phyloP scores from a whole-genome alignment of 2,329 filamentous ascomycete species.

The Apiospora koreana region DNA sequence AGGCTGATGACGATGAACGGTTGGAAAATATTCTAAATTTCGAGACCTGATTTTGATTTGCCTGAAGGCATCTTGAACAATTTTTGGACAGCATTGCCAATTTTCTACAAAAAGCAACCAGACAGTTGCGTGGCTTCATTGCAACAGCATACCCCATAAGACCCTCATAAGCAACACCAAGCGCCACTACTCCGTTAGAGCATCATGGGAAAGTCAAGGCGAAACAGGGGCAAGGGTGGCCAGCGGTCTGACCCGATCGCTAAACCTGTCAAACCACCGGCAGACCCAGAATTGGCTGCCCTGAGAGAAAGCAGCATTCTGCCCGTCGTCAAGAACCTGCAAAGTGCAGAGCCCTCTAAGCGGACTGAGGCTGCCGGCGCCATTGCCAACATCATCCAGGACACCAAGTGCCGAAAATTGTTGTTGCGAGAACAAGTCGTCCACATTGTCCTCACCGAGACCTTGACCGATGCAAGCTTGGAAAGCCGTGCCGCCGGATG shows the following conservation, averaged over 20 bases:
- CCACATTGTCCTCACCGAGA: constrained; percentile 62
- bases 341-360: constrained; percentile 59
- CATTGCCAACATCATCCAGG: constrained; percentile 63
- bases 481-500: constrained; percentile 68
- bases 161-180: neutral
- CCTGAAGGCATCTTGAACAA: neutral
- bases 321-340: constrained; percentile 61
- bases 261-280: constrained; percentile 60
- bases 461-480: constrained; percentile 61
- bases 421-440: constrained; percentile 68
- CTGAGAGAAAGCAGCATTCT: constrained; percentile 65
- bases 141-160: neutral
- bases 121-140: neutral
- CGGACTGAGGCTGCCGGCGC: constrained; percentile 60
- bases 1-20: constrained; percentile 3
- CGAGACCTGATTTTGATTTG: neutral
- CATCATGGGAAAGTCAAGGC: constrained; percentile 61
- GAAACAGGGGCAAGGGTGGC: constrained; percentile 49
- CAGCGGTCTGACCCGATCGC: constrained; percentile 56
- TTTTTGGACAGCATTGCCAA: neutral
- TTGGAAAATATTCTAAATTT: neutral
- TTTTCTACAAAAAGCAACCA: neutral
- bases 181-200: neutral
- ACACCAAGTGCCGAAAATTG: constrained; percentile 63
- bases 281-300: constrained; percentile 64